Conservation (phyloP, 495 filamentous ascomycete genomes). For the Aspergillus wentii region DNA sequence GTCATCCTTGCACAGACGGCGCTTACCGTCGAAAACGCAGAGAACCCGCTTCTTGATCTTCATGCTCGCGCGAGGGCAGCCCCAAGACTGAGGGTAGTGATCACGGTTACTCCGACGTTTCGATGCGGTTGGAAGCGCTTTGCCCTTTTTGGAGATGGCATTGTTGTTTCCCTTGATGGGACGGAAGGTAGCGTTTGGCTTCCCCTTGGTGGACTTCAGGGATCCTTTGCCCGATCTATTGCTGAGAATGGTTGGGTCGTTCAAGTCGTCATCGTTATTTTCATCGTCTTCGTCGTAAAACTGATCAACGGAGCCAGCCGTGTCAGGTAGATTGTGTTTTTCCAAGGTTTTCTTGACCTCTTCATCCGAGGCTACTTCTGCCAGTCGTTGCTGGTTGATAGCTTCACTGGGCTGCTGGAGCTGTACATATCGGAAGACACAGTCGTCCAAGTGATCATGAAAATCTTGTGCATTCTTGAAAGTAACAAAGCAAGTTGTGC, state of each 20-base stretch:
- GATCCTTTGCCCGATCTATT: conserved; percentile 46
- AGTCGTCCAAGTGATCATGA: conserved; percentile 99
- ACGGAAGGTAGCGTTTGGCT: conserved; percentile 32
- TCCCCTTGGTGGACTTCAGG: conserved; percentile 35
- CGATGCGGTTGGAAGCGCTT: conserved; percentile 43
- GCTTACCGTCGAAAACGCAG: conserved; percentile 84
- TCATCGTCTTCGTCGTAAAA: conserved; percentile 52
- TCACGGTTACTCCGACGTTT: conserved; percentile 82
- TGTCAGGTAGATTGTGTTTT: conserved; percentile 66
- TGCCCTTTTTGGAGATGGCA: conserved; percentile 38
- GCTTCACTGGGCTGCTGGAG: conserved; percentile 94
- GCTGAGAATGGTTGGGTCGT: conserved; percentile 32
- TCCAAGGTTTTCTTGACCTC: conserved; percentile 80
- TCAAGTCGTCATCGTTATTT: conserved; percentile 61
- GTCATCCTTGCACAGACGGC: conserved; percentile 93
- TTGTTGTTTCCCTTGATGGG: conserved; percentile 46
- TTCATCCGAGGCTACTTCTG: conserved; percentile 76
- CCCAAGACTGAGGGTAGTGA: conserved; percentile 90
- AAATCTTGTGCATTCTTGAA: conserved; percentile 97
- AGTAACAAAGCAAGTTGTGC: conserved; percentile 86
- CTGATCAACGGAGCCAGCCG: conserved; percentile 41
- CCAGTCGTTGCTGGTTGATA: conserved; percentile 84
- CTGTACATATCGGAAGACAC: conserved; percentile 94
- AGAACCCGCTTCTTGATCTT: conserved; percentile 96
- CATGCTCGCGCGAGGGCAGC: conserved; percentile 84